phyloP scores from a whole-genome alignment of 495 filamentous ascomycete genomes.

The Pyrenula aspistea region DNA sequence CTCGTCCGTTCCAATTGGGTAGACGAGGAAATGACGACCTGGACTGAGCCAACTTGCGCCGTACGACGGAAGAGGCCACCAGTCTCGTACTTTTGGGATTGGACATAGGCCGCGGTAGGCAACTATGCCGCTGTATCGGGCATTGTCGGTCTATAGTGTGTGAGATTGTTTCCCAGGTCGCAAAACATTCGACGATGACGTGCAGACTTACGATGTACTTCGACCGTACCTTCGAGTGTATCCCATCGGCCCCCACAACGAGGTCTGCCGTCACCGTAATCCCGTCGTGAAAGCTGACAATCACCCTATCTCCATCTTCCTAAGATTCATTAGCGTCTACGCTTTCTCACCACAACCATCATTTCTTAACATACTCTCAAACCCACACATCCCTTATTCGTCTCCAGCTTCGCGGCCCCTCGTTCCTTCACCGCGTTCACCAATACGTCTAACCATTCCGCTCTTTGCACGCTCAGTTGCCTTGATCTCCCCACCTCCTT shows the following conservation, averaged over 20 bases:
- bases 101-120: constrained; percentile 16
- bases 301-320: constrained; percentile 16
- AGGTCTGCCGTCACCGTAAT: constrained; percentile 21
- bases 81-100: neutral
- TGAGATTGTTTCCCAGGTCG: neutral
- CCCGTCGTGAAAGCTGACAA: constrained; percentile 24
- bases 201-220: constrained; percentile 11
- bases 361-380: constrained; percentile 4
- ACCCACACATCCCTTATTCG: constrained; percentile 6
- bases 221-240: constrained; percentile 29
- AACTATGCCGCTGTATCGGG: constrained; percentile 2
- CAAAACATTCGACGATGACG: too few species aligned
- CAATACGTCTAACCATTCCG: constrained; percentile 17
- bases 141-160: neutral
- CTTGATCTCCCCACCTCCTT: neutral
- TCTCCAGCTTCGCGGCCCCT: constrained; percentile 15
- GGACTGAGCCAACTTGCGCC: constrained; percentile 10
- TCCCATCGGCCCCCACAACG: constrained; percentile 36
- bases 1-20: constrained; percentile 10
- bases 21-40: constrained; percentile 14
- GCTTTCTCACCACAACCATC: constrained; percentile 1
- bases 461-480: constrained; percentile 10
- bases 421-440: constrained; percentile 11
- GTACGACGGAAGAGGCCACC: constrained; percentile 17
- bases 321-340: constrained; percentile 1